These are phyloP conservation scores for Medicago lupulina DNA, from an alignment of 306 rosid genomes.

Conservation along the genomic window DNA sequence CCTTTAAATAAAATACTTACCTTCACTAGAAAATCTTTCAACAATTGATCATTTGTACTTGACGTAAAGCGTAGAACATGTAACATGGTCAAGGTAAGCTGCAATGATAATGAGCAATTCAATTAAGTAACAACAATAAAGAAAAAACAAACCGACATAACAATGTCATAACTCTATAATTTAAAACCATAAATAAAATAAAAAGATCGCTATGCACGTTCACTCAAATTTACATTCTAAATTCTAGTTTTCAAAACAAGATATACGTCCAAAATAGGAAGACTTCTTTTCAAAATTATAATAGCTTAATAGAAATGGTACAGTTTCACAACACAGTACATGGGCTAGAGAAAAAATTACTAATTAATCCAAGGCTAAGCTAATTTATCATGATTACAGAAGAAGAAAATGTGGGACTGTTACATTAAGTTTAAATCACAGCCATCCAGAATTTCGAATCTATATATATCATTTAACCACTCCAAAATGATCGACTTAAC, in stretches of 20 bases:
- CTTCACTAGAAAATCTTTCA: conserved; percentile 79
- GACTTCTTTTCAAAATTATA: conserved; percentile 18
- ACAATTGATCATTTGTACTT: conserved; percentile 58
- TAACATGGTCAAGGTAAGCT: conserved; percentile 87
- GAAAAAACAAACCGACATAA: conserved; percentile 21
- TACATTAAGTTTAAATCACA: conserved; percentile 9
- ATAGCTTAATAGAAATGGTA: conserved; percentile 13
- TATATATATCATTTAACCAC: neutral
- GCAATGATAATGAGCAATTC: conserved; percentile 44
- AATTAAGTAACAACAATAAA: conserved; percentile 17
- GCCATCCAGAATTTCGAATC: neutral
- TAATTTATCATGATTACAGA: neutral
- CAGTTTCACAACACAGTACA: conserved; percentile 14
- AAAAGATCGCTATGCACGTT: neutral
- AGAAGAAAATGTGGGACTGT: conserved; percentile 11
- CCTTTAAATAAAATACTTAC: conserved; percentile 51
- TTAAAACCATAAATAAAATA: conserved; percentile 24
- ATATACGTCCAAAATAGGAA: conserved; percentile 12
- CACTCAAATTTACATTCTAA: conserved; percentile 14
- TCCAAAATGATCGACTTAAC: conserved; percentile 22
- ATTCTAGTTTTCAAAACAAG: conserved; percentile 23
- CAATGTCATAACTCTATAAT: conserved; percentile 28
- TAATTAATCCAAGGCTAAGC: conserved; percentile 4
- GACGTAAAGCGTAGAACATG: conserved; percentile 78
- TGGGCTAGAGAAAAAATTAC: neutral